Percentiles rank a stretch among this genome's conserved stretches.
Evolutionary conservation across 1,139 yeast species (phyloP).

Genomic region (Taphrina pruni): DNA sequence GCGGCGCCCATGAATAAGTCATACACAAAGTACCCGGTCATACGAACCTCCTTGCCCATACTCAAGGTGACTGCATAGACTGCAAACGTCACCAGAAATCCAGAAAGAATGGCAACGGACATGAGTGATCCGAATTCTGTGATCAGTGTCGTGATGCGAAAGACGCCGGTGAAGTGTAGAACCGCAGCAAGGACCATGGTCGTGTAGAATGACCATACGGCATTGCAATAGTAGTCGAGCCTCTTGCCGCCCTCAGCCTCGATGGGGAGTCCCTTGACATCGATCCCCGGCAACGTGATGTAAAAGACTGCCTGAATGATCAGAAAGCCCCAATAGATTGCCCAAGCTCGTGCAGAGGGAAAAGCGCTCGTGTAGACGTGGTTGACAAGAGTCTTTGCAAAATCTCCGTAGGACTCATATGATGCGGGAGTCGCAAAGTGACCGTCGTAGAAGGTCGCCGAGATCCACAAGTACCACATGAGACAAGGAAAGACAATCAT

Average conservation of each 20-base stretch:
- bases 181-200: constrained; percentile 64
- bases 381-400: constrained; percentile 58
- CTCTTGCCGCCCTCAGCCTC: constrained; percentile 77
- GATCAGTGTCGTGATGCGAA: constrained; percentile 72
- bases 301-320: constrained; percentile 75
- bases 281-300: constrained; percentile 88
- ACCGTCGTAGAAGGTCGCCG: constrained; percentile 80
- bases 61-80: constrained; percentile 59
- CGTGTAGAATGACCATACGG: constrained; percentile 80
- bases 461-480: constrained; percentile 97
- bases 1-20: constrained; percentile 98
- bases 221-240: constrained; percentile 91
- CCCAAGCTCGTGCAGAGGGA: constrained; percentile 73
- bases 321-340: constrained; percentile 72
- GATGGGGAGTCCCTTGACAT: constrained; percentile 94
- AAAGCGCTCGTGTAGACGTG: constrained; percentile 64
- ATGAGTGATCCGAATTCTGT: constrained; percentile 89
- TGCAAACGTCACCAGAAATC: constrained; percentile 71
- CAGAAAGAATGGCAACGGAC: constrained; percentile 85
- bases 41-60: constrained; percentile 66
- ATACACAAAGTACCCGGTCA: constrained; percentile 89
- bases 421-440: constrained; percentile 69
- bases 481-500: constrained; percentile 87
- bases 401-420: constrained; percentile 58
- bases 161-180: constrained; percentile 74